Percentiles rank a stretch among this genome's conserved stretches.
phyloP scores from a whole-genome alignment of 495 filamentous ascomycete species.

The Aspergillus biplanus region DNA sequence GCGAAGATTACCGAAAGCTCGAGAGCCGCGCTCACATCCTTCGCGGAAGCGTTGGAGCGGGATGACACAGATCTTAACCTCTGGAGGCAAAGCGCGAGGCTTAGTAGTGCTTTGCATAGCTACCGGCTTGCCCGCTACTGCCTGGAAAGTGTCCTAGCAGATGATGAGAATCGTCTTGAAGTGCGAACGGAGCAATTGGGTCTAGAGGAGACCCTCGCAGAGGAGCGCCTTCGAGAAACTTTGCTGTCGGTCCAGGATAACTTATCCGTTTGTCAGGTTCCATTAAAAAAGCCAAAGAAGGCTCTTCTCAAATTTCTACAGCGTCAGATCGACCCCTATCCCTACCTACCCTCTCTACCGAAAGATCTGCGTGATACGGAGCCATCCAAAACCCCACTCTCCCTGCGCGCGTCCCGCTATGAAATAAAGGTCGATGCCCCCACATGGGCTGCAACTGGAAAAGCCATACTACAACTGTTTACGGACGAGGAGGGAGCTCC shows the following conservation, averaged over 20 bases:
- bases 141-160: conserved; percentile 86
- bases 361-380: conserved; percentile 37
- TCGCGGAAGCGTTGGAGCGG: conserved; percentile 77
- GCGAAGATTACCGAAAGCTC: conserved; percentile 31
- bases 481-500: conserved; percentile 45
- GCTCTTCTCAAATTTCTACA: conserved; percentile 64
- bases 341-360: conserved; percentile 68
- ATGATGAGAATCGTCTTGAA: conserved; percentile 74
- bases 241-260: conserved; percentile 72
- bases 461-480: conserved; percentile 57
- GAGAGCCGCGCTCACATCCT: conserved; percentile 57
- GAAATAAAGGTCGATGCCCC: conserved; percentile 37
- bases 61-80: conserved; percentile 92
- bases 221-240: conserved; percentile 72
- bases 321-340: conserved; percentile 73
- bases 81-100: conserved; percentile 84
- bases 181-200: conserved; percentile 75
- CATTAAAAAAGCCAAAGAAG: conserved; percentile 66
- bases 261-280: conserved; percentile 65
- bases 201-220: conserved; percentile 83
- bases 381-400: conserved; percentile 33
- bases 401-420: conserved; percentile 32
- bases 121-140: conserved; percentile 80
- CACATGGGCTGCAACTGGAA: conserved; percentile 60
- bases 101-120: conserved; percentile 76